Conservation (phyloP, 1,139 yeast species). For the Diutina siamensis region DNA sequence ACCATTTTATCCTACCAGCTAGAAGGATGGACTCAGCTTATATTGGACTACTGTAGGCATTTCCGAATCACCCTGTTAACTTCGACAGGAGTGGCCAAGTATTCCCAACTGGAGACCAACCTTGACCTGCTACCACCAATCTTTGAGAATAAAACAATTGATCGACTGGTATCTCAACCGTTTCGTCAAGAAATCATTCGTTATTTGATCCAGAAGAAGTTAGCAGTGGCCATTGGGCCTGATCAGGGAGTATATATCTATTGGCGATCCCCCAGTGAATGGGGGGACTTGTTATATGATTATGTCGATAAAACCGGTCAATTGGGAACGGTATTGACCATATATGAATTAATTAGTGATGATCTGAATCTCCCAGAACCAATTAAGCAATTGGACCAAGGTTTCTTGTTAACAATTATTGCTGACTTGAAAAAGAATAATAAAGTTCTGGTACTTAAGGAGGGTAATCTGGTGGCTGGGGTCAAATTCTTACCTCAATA, state of each 20-base stretch:
- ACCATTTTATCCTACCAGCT: constrained; percentile 68
- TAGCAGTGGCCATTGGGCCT: constrained; percentile 41
- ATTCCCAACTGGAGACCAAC: constrained; percentile 20
- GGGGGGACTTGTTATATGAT: constrained; percentile 49
- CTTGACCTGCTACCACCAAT: constrained; percentile 18
- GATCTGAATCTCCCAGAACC: constrained; percentile 47
- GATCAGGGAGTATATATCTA: constrained; percentile 42
- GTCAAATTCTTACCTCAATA: constrained; percentile 51
- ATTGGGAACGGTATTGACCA: constrained; percentile 62
- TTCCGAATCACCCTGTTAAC: constrained; percentile 23
- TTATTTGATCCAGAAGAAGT: constrained; percentile 39
- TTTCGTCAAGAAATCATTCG: constrained; percentile 45
- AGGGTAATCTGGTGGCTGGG: constrained; percentile 53
- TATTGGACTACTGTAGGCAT: constrained; percentile 46
- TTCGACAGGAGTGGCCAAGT: constrained; percentile 7
- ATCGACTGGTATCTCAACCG: constrained; percentile 42
- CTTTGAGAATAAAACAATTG: constrained; percentile 39
- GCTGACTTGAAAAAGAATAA: constrained; percentile 54
- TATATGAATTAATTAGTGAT: constrained; percentile 61
- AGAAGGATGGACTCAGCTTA: constrained; percentile 32
- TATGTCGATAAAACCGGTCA: constrained; percentile 65
- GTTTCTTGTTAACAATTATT: constrained; percentile 43
- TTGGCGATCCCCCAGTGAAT: constrained; percentile 65
- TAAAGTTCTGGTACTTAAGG: constrained; percentile 52
- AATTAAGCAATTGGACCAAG: constrained; percentile 52